phyloP scores from a whole-genome alignment of 2,329 filamentous ascomycete genomes.

The Fusarium xyrophilum region DNA sequence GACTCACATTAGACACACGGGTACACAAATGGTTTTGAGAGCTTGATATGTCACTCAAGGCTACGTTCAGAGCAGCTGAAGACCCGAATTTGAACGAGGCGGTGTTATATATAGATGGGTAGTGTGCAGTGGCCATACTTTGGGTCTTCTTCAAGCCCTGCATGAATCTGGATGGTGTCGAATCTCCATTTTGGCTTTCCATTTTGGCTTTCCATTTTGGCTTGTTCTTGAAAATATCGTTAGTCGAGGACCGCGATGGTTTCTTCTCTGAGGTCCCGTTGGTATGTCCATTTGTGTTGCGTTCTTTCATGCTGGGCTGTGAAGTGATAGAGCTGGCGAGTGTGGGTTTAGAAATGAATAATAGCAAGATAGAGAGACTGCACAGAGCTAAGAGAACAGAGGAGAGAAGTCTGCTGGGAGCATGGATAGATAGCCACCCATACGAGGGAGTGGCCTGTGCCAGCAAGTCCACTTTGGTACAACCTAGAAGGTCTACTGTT shows the following conservation, averaged over 20 bases:
- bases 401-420: background rate
- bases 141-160: background rate
- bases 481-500: background rate
- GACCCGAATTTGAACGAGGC: background rate
- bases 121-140: background rate
- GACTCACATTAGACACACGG: background rate
- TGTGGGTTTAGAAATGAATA: rapidly evolving
- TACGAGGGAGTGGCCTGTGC: background rate
- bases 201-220: background rate
- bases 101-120: background rate
- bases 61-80: background rate
- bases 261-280: background rate
- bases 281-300: background rate
- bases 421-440: background rate
- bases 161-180: background rate
- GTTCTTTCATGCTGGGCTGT: background rate
- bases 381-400: background rate
- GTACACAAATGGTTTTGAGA: background rate
- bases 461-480: background rate
- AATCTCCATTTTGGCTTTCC: background rate
- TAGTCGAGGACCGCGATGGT: background rate
- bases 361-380: background rate
- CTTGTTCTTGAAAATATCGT: rapidly evolving
- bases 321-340: background rate
- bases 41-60: background rate